Base-by-base conservation (phyloP, 192 early-diverging fungal species). In the Coemansia sp. region DNA sequence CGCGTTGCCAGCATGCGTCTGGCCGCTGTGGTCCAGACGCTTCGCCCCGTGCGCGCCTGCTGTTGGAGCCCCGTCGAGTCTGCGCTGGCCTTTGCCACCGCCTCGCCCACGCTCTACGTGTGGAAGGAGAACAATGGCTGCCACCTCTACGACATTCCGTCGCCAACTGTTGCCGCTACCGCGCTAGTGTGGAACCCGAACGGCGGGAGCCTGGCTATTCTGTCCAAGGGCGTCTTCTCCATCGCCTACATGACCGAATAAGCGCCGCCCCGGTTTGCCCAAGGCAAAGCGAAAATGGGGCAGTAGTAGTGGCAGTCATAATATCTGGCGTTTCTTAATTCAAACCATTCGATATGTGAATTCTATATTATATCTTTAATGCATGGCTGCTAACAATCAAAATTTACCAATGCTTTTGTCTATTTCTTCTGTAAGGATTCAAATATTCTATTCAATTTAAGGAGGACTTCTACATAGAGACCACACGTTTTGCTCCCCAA, bases 41-140 rank as follows among this genome's bases (percentile, higher is more conserved):
- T 75, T 45, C 40, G 42, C 39, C 59, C 76, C 5, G n/a, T 83
- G n/a, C 62, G 81, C 38, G 42, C 42, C 40, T 71, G 63, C 56
- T 23, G 10, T 48, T 83, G 81, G 81, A 78, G 81, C 53, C 81
- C 81, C 5, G 73, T 75, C 26, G 76, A 83, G 64, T 38, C 45
- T 1, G 53, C 58, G 0, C 54, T 83, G 72, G 70, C 64, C 9
- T 63, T 83, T 44, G 69, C 62, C 16, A 78, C 81, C 1, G 76
- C 72, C 6, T 4, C 67, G 21, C 37, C 76, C 5, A 67, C 69
- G 0, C 63, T 83, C 39, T 83, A 75, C 21, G 32, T 83, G 81
- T 83, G 81, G 81, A 71, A 67, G 63, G 39, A 64, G 72, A 63
- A 60, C 32, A 38, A 69, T 1, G 81, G 81, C 41, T 75, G 72